These are phyloP conservation scores for Ceratocystis ficicola DNA, from an alignment of 2,329 filamentous ascomycete genomes.

Conservation along the genomic window DNA sequence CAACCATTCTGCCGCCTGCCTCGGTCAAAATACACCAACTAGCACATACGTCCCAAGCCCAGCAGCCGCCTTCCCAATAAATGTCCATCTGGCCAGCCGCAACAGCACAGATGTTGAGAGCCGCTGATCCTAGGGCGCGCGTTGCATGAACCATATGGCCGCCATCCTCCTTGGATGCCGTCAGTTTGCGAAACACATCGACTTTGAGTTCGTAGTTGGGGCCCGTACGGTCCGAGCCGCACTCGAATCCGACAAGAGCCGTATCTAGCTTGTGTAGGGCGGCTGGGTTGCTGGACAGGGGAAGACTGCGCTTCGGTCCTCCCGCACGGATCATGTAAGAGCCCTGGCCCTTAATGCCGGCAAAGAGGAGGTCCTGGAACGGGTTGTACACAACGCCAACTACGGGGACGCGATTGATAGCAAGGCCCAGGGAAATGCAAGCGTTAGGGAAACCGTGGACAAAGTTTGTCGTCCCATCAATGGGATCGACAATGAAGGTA, in stretches of 20 bases:
- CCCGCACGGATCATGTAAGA: slow-evolving; percentile 43
- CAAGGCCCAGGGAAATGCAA: slow-evolving; percentile 64
- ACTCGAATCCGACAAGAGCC: slow-evolving; percentile 59
- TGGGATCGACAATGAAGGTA: slow-evolving; percentile 72
- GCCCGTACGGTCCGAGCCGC: slow-evolving; percentile 57
- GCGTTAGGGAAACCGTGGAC: slow-evolving; percentile 63
- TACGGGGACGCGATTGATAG: slow-evolving; percentile 47
- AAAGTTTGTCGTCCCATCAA: slow-evolving; percentile 75
- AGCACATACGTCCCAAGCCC: slow-evolving; percentile 76
- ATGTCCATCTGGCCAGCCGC: slow-evolving; percentile 59
- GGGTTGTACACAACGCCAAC: slow-evolving; percentile 74
- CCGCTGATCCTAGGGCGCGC: slow-evolving; percentile 58
- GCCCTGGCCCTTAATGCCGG: slow-evolving; percentile 55
- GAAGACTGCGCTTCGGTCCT: slow-evolving; percentile 31
- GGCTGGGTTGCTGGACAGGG: slow-evolving; percentile 37
- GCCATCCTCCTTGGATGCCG: slow-evolving; percentile 45
- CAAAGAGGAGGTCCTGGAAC: slow-evolving; percentile 57
- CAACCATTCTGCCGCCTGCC: slow-evolving; percentile 59
- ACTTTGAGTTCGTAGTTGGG: slow-evolving; percentile 59
- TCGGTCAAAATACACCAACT: slow-evolving; percentile 66
- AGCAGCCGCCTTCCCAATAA: slow-evolving; percentile 77
- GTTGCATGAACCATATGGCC: slow-evolving; percentile 68
- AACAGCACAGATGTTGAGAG: slow-evolving; percentile 61
- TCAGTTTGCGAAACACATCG: slow-evolving; percentile 51
- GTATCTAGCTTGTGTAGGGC: slow-evolving; percentile 48